These are phyloP conservation scores for Mortierella sp. DNA, from an alignment of 371 early-diverging fungal genomes.

Conservation along the genomic window DNA sequence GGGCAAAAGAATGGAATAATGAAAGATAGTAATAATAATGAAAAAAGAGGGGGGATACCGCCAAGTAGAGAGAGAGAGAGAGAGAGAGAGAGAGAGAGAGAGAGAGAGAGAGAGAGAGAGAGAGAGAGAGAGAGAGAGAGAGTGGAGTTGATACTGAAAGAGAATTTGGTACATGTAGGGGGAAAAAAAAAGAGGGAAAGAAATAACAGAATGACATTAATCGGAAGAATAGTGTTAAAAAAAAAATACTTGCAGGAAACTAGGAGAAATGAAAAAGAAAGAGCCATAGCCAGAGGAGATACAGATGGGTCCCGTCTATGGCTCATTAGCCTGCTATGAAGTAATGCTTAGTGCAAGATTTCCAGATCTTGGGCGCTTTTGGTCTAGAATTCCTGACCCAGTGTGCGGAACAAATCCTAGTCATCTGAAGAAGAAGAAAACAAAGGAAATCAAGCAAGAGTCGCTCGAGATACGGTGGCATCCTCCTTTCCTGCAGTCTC, in stretches of 20 bases:
- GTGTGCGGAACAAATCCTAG: constrained; percentile 38
- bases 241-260: background rate
- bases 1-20: background rate
- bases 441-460: constrained; percentile 87
- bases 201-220: background rate
- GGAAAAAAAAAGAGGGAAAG: background rate
- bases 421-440: background rate
- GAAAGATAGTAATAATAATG: background rate
- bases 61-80: background rate
- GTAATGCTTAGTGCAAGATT: no score
- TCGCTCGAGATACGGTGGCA: background rate
- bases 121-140: background rate
- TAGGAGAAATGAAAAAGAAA: background rate
- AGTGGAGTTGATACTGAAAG: background rate
- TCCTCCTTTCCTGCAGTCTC: constrained; percentile 4
- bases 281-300: constrained; percentile 96
- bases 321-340: no score
- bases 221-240: background rate
- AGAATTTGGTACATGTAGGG: background rate
- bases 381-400: no score
- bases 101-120: background rate
- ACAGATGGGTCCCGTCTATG: no score
- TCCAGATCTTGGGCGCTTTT: no score
- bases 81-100: background rate
- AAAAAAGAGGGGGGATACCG: constrained; percentile 1